Evolutionary conservation across 176 grass and related monocot species (phyloP), one percentile per base, ranked within the genome.

Genomic region (Avena sativa): DNA sequence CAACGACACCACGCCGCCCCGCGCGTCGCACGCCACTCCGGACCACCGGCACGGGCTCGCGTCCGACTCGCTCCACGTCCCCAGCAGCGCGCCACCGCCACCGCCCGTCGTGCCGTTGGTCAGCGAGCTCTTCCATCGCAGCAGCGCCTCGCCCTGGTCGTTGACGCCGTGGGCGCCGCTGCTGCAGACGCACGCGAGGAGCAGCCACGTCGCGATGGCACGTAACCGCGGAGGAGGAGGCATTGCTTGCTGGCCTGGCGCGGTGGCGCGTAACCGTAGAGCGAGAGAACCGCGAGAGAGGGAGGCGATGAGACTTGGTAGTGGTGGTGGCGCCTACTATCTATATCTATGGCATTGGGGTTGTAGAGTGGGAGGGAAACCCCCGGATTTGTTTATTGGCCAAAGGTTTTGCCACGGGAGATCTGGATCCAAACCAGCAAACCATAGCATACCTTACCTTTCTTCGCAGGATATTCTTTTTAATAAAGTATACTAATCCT

Each of bases 341-440:
- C 76, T 62, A 57, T 81, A 72, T 79, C 76, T 62, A 57, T 81
- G 88, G 81, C 89, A 90, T 95, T 94, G 92, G 93, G 92, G 94
- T 92, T 87, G 93, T 79, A 80, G 90, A 94, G 92, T 72, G 73
- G 48, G 73, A 74, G 70, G 90, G 88, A 78, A 90, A 92, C 88
- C 90, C 93, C 85, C 88, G 84, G 40, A 92, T 96, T 98, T 96
- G 96, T 98, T 98, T 96, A 98, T 98, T 95, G 85, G 26, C 66
- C 69, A 89, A 91, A 92, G 83, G 81, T 20, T 67, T 82, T 0
- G 13, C 48, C 72, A 43, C 5, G 26, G 28, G 90, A 98, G 96
- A 98, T 98, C 93, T 98, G 92, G 96, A 95, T 98, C 96, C 84
- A 74, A 88, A 87, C 50, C 79, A 86, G 16, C 68, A 78, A 85